Percentiles rank a stretch among this genome's conserved stretches.
Evolutionary conservation across 257 asterid species (phyloP).

Genomic region (Jacaranda copaia): DNA sequence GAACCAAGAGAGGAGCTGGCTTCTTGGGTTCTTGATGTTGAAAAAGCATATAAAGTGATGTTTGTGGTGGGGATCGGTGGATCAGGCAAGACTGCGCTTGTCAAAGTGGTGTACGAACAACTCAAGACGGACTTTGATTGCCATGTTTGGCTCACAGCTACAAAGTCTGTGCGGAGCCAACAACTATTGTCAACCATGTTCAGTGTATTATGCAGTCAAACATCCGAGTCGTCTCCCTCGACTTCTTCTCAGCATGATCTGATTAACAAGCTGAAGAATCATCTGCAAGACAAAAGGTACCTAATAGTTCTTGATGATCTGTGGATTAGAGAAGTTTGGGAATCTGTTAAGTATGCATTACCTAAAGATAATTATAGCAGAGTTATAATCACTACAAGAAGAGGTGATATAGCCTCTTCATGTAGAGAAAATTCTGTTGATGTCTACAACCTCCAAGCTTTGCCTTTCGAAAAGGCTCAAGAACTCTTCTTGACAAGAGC

Average conservation of each 20-base stretch:
- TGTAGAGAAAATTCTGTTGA: not conserved
- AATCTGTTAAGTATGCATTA: conserved; percentile 16
- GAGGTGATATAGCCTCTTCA: conserved; percentile 36
- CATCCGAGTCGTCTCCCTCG: conserved; percentile 13
- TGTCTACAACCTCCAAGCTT: conserved; percentile 11
- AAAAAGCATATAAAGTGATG: not conserved
- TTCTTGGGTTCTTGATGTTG: conserved; percentile 18
- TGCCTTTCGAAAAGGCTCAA: conserved; percentile 27
- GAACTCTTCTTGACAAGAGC: conserved; percentile 26
- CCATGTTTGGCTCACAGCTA: conserved; percentile 33
- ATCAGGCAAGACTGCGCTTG: conserved; percentile 39
- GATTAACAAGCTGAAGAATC: not conserved
- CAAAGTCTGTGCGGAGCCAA: not conserved
- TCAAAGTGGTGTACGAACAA: conserved; percentile 26
- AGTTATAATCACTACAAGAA: conserved; percentile 39
- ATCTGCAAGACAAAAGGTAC: conserved; percentile 30
- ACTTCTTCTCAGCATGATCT: not conserved
- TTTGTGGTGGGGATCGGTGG: conserved; percentile 39
- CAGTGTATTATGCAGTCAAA: not conserved
- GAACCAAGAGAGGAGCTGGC: conserved; percentile 2
- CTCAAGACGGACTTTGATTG: conserved; percentile 30
- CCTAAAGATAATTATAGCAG: conserved; percentile 24
- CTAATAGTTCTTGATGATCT: conserved; percentile 38
- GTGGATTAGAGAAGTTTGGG: conserved; percentile 33
- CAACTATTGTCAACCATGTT: conserved; percentile 5